phyloP scores from a whole-genome alignment of 2,329 filamentous ascomycete genomes.

The Ceratocystis colombiana region DNA sequence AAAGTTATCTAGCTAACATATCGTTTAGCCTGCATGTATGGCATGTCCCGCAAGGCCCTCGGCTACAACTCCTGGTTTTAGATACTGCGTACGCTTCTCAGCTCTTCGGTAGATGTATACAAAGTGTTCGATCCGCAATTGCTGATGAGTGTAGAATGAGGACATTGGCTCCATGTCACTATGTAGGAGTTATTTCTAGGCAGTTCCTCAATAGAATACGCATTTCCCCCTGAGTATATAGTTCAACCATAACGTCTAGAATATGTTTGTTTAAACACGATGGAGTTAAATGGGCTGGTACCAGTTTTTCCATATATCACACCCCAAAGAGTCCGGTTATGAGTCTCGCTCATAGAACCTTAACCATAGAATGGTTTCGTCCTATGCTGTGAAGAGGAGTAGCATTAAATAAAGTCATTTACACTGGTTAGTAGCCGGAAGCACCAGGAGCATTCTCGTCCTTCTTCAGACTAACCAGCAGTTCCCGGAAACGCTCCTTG shows the following conservation, averaged over 20 bases:
- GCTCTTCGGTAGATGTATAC: neutral
- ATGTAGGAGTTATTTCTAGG: neutral
- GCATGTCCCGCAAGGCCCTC: constrained; percentile 60
- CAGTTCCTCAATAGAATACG: constrained; percentile 4
- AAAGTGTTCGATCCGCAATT: neutral
- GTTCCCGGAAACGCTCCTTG: constrained; percentile 91
- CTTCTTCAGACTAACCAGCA: constrained; percentile 78
- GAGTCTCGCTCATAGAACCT: too few species aligned
- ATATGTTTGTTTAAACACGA: too few species aligned
- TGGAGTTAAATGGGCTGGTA: too few species aligned
- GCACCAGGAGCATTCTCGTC: constrained; percentile 75
- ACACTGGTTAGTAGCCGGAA: constrained; percentile 45
- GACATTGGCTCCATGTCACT: neutral
- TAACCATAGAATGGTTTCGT: neutral
- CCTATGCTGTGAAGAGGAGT: neutral
- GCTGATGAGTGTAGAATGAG: neutral
- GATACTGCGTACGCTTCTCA: constrained; percentile 32
- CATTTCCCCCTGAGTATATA: neutral
- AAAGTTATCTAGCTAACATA: constrained; percentile 26
- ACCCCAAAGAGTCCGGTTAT: too few species aligned
- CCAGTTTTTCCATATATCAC: neutral
- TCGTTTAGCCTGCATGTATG: constrained; percentile 52
- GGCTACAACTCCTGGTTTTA: constrained; percentile 73
- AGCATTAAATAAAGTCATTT: constrained; percentile 3
- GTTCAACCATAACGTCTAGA: too few species aligned